Percentiles rank a stretch among this genome's conserved stretches.
phyloP scores from a whole-genome alignment of 352 stramenopile species.

The Phytophthora lateralis region DNA sequence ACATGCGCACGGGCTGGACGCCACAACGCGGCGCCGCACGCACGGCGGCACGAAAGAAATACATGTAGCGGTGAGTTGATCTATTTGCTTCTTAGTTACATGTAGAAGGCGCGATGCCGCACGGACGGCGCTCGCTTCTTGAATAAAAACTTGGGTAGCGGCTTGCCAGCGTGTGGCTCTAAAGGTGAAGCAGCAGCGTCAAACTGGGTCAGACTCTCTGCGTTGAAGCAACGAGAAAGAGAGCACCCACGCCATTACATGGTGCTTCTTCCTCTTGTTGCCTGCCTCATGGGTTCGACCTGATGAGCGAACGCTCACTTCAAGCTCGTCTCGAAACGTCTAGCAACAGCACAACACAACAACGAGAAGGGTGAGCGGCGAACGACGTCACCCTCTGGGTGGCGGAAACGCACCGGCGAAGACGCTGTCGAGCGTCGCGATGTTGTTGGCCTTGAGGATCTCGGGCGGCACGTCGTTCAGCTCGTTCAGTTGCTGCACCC shows the following conservation, averaged over 20 bases:
- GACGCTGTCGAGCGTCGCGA: conserved; percentile 68
- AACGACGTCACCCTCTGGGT: not conserved
- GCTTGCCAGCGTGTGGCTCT: conserved; percentile 21
- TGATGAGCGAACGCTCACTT: conserved; percentile 15
- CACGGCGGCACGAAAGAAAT: conserved; percentile 33
- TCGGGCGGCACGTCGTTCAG: conserved; percentile 80
- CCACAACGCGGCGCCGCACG: not conserved
- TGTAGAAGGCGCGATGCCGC: conserved; percentile 17
- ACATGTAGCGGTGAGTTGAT: conserved; percentile 26
- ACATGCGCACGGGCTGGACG: conserved; percentile 21
- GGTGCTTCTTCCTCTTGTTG: conserved; percentile 9
- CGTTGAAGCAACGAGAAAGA: not conserved
- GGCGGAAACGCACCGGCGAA: conserved; percentile 57
- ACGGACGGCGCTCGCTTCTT: conserved; percentile 13
- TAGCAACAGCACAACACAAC: conserved; percentile 31
- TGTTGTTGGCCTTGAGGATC: conserved; percentile 79
- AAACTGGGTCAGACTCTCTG: not conserved
- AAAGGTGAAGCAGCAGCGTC: conserved; percentile 15
- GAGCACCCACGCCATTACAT: conserved; percentile 3
- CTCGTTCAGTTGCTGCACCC: conserved; percentile 76
- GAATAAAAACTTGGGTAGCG: conserved; percentile 41
- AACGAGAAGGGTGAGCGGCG: conserved; percentile 14
- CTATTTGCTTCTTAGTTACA: conserved; percentile 38
- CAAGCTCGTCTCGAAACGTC: conserved; percentile 41
- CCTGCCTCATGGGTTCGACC: conserved; percentile 14